These are phyloP conservation scores for Phyllosticta citribraziliensis DNA, from an alignment of 2,329 filamentous ascomycete species.

Conservation along the genomic window DNA sequence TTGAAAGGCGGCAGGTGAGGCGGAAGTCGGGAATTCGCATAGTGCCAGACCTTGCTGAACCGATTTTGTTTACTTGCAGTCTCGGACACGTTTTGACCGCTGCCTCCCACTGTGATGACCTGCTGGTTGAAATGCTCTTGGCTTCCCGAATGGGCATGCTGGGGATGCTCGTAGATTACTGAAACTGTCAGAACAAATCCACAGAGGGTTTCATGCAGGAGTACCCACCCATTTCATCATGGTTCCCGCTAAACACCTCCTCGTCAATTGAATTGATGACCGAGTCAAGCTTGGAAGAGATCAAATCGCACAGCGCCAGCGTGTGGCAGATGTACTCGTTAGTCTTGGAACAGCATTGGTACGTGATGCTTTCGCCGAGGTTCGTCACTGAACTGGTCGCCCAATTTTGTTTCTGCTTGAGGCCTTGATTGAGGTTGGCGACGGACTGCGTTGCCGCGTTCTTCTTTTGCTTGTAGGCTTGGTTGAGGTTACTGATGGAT, in stretches of 20 bases:
- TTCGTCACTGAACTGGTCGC: slow-evolving; percentile 4
- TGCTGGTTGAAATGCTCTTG: not conserved
- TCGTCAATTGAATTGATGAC: slow-evolving; percentile 64
- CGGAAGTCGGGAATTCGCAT: slow-evolving; percentile 67
- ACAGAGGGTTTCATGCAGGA: slow-evolving; percentile 14
- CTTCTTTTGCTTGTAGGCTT: slow-evolving; percentile 5
- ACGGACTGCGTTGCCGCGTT: not conserved
- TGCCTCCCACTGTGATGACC: not conserved
- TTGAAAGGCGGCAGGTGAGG: slow-evolving; percentile 56
- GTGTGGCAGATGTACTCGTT: slow-evolving; percentile 30
- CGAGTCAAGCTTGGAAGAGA: slow-evolving; percentile 54
- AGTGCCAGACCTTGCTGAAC: slow-evolving; percentile 68
- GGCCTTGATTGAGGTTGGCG: slow-evolving; percentile 1
- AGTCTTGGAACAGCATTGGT: slow-evolving; percentile 15
- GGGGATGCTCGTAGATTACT: slow-evolving; percentile 9
- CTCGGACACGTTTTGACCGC: not conserved
- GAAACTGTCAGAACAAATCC: no score
- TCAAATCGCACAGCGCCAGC: slow-evolving; percentile 45
- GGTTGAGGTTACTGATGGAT: slow-evolving; percentile 5
- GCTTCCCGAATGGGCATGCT: not conserved
- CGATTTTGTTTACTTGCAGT: slow-evolving; percentile 35
- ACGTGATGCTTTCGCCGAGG: not conserved
- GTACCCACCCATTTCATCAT: slow-evolving; percentile 41
- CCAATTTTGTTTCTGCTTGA: slow-evolving; percentile 1
- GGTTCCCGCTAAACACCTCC: slow-evolving; percentile 42